Percentiles rank a stretch among this genome's conserved stretches.
Conservation (phyloP, 495 filamentous ascomycete genomes). For the Astrothelium macrocarpum region DNA sequence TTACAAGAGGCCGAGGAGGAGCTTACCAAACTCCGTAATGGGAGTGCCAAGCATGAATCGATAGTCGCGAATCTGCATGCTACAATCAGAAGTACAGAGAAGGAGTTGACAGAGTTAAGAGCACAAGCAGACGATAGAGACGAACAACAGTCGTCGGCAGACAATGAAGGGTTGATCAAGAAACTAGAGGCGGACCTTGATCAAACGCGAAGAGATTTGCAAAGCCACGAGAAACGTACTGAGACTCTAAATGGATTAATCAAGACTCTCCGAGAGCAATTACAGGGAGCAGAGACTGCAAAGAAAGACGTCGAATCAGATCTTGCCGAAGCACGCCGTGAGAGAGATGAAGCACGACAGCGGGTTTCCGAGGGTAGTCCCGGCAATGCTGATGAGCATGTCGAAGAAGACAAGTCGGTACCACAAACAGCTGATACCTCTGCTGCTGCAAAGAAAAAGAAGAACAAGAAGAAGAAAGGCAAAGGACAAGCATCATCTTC, state of each 20-base stretch:
- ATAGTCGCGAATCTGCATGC: constrained; percentile 49
- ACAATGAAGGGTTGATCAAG: constrained; percentile 9
- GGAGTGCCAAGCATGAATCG: constrained; percentile 43
- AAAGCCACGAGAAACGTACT: constrained; percentile 42
- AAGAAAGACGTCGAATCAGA: constrained; percentile 19
- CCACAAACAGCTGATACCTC: constrained; percentile 10
- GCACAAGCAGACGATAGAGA: not conserved
- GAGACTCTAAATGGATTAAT: constrained; percentile 45
- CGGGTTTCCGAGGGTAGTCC: not conserved
- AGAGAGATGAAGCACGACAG: constrained; percentile 19
- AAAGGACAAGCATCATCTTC: constrained; percentile 13
- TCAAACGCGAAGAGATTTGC: constrained; percentile 17
- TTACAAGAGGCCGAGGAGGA: constrained; percentile 54
- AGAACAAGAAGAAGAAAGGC: constrained; percentile 25
- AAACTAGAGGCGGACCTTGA: constrained; percentile 16
- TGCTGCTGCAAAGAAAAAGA: constrained; percentile 19
- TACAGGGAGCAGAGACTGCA: constrained; percentile 36
- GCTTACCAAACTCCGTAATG: constrained; percentile 31
- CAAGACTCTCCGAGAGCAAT: constrained; percentile 40
- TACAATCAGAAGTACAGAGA: constrained; percentile 36
- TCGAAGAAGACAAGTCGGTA: not conserved
- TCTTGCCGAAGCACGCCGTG: constrained; percentile 16
- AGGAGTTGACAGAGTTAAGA: constrained; percentile 21
- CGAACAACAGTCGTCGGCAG: not conserved
- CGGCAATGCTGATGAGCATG: not conserved